Evolutionary conservation across 2,329 filamentous ascomycete genomes (phyloP).

Genomic region (Fusarium haematococcum): DNA sequence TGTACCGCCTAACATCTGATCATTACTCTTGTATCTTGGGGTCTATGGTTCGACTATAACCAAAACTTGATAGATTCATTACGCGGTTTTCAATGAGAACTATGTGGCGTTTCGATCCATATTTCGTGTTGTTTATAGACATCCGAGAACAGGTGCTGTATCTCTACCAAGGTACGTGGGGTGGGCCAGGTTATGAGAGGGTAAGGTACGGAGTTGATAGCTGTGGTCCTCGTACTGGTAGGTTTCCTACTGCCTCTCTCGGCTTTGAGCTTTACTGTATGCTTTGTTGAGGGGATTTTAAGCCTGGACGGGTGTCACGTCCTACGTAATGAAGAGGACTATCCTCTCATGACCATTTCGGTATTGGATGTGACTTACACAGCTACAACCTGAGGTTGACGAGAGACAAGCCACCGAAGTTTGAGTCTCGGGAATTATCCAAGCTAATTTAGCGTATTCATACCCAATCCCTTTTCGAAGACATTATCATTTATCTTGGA

Average conservation of each 20-base stretch:
- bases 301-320: not conserved
- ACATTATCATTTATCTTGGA: not conserved
- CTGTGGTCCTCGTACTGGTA: not conserved
- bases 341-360: not conserved
- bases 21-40: not conserved
- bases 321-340: not conserved
- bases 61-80: no score
- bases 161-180: not conserved
- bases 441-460: not conserved
- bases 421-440: not conserved
- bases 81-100: no score
- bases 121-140: not conserved
- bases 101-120: not conserved
- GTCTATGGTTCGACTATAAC: no score
- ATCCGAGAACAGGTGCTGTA: not conserved
- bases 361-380: not conserved
- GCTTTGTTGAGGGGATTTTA: not conserved
- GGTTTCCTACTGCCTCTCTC: not conserved
- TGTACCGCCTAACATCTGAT: slow-evolving; percentile 24
- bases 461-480: not conserved
- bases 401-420: not conserved
- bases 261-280: not conserved
- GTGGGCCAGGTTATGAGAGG: not conserved
- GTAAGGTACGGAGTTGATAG: not conserved
- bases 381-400: not conserved